These are phyloP conservation scores for Eucalyptus polybractea DNA, from an alignment of 345 rosid genomes.

Conservation along the genomic window DNA sequence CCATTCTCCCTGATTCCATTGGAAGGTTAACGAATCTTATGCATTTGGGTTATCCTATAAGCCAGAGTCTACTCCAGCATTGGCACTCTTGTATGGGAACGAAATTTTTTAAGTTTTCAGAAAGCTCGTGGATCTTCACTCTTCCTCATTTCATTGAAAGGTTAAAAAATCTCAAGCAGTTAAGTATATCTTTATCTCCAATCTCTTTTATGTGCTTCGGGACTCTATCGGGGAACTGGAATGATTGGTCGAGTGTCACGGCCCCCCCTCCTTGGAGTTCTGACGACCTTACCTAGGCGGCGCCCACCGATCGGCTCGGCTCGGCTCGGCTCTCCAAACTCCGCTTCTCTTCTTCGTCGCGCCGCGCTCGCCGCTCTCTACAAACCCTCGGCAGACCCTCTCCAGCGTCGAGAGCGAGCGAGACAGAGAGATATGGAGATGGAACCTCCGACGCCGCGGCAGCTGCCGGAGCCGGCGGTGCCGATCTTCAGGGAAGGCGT, in stretches of 20 bases:
- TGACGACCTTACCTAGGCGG: not conserved
- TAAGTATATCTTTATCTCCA: fast-evolving
- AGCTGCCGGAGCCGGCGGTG: constrained; percentile 7
- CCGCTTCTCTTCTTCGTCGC: not conserved
- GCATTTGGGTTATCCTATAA: no score
- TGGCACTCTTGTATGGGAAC: no score
- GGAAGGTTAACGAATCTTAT: no score
- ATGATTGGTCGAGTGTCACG: not conserved
- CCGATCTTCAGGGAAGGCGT: constrained; percentile 48
- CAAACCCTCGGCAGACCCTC: not conserved
- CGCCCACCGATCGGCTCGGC: not conserved
- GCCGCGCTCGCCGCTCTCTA: not conserved
- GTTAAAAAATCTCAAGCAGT: no score
- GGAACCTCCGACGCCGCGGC: not conserved
- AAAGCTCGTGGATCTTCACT: no score
- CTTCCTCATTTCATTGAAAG: no score
- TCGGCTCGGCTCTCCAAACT: not conserved
- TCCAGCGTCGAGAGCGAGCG: not conserved
- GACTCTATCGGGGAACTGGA: no score
- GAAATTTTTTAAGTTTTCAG: no score
- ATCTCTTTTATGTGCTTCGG: fast-evolving
- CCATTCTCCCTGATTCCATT: no score
- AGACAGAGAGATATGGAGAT: not conserved
- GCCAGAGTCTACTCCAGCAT: no score
- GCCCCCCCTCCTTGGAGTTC: fast-evolving